Conservation (phyloP, 805 yeast species). For the Yarrowia divulgata region DNA sequence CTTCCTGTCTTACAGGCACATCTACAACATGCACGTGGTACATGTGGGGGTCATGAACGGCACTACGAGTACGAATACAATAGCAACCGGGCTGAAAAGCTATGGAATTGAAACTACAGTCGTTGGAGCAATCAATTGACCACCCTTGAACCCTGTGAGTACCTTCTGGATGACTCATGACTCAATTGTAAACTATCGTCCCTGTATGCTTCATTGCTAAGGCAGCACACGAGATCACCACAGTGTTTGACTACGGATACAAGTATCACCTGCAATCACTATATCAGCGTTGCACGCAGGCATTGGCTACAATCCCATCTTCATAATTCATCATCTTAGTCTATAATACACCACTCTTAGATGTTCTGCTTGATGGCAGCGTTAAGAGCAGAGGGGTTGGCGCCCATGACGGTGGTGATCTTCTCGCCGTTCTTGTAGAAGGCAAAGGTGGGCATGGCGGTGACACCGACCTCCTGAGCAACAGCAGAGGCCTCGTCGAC, state of each 20-base stretch:
- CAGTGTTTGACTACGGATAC: too few species aligned
- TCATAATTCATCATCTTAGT: neutral
- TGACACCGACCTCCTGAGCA: slow-evolving; percentile 72
- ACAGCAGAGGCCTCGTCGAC: slow-evolving; percentile 81
- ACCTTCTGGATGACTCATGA: neutral
- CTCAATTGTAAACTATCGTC: neutral
- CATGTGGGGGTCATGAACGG: too few species aligned
- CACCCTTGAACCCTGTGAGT: too few species aligned
- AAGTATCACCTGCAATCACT: too few species aligned
- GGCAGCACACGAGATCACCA: slow-evolving; percentile 1
- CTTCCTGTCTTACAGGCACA: too few species aligned
- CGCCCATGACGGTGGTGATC: slow-evolving; percentile 84
- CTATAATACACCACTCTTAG: slow-evolving; percentile 37
- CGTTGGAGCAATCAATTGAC: too few species aligned
- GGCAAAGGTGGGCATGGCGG: slow-evolving; percentile 72
- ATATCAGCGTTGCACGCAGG: too few species aligned
- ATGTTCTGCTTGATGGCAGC: slow-evolving; percentile 70
- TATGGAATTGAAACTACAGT: too few species aligned
- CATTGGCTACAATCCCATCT: neutral
- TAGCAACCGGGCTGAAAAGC: too few species aligned
- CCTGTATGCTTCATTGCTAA: neutral
- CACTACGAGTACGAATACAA: too few species aligned
- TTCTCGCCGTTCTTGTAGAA: slow-evolving; percentile 84
- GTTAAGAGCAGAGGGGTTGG: slow-evolving; percentile 64
- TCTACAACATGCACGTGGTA: too few species aligned